These are phyloP conservation scores for Lodderomyces pseudojiufengensis DNA, from an alignment of 1,139 yeast species.

Conservation along the genomic window DNA sequence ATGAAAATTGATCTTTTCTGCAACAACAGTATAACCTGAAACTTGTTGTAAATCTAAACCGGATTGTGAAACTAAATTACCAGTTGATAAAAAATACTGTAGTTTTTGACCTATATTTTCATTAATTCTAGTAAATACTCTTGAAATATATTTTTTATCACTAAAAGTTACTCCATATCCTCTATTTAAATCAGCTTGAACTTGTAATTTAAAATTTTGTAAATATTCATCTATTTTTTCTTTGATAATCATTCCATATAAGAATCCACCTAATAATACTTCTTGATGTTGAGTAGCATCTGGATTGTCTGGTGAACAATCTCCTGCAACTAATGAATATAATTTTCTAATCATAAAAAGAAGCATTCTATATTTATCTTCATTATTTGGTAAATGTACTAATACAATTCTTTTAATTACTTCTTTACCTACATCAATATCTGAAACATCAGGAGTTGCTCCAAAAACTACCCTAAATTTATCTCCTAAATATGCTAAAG, in stretches of 20 bases:
- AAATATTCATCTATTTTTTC: constrained; percentile 95
- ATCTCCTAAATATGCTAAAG: constrained; percentile 90
- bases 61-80: constrained; percentile 93
- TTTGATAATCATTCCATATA: constrained; percentile 93
- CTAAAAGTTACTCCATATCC: constrained; percentile 79
- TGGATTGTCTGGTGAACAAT: constrained; percentile 96
- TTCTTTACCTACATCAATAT: constrained; percentile 86
- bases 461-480: constrained; percentile 92
- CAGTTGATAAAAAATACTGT: constrained; percentile 93
- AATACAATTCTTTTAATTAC: constrained; percentile 80
- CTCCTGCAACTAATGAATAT: constrained; percentile 93
- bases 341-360: constrained; percentile 93
- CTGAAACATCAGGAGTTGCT: constrained; percentile 83
- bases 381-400: constrained; percentile 72
- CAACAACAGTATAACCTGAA: constrained; percentile 97
- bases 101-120: constrained; percentile 94
- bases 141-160: constrained; percentile 76
- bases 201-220: constrained; percentile 65
- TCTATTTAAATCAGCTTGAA: constrained; percentile 77
- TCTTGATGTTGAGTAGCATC: constrained; percentile 99
- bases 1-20: constrained; percentile 95
- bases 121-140: constrained; percentile 76
- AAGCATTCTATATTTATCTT: constrained; percentile 81
- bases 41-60: constrained; percentile 98
- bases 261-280: constrained; percentile 90